phyloP scores from a whole-genome alignment of 192 early-diverging fungal genomes.

The Borealophlyctis nickersoniae region DNA sequence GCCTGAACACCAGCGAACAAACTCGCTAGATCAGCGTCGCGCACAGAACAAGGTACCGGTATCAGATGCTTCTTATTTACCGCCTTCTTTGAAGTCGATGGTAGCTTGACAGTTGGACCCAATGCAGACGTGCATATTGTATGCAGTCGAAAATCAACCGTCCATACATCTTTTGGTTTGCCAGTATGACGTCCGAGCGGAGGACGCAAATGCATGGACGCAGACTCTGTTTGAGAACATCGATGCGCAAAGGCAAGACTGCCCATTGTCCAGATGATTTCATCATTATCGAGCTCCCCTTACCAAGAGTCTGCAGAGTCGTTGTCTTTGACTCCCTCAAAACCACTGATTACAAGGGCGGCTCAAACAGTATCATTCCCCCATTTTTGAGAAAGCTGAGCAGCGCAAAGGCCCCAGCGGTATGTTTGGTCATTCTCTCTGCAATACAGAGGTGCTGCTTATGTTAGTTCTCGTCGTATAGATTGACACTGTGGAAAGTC shows the following conservation, averaged over 20 bases:
- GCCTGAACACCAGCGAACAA: not conserved
- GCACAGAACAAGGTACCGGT: not conserved
- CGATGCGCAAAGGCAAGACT: not conserved
- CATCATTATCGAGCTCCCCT: no score
- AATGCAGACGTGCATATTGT: not conserved
- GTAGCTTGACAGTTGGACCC: no score
- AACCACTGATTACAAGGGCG: no score
- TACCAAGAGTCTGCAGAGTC: no score
- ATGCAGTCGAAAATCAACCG: not conserved
- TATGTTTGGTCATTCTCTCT: no score
- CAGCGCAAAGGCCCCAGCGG: no score
- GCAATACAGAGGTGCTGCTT: no score
- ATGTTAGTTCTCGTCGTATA: no score
- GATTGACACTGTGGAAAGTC: not conserved
- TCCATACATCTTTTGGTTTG: not conserved
- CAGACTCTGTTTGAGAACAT: not conserved
- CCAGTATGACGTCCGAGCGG: not conserved
- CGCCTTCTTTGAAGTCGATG: no score
- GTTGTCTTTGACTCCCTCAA: no score
- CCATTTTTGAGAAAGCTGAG: not conserved
- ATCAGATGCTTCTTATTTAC: no score
- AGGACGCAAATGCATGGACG: not conserved
- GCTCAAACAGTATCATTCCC: no score
- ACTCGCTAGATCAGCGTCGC: not conserved
- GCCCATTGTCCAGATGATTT: not conserved